These are phyloP conservation scores for Aspergillus unguis DNA, from an alignment of 2,329 filamentous ascomycete species.

Conservation along the genomic window DNA sequence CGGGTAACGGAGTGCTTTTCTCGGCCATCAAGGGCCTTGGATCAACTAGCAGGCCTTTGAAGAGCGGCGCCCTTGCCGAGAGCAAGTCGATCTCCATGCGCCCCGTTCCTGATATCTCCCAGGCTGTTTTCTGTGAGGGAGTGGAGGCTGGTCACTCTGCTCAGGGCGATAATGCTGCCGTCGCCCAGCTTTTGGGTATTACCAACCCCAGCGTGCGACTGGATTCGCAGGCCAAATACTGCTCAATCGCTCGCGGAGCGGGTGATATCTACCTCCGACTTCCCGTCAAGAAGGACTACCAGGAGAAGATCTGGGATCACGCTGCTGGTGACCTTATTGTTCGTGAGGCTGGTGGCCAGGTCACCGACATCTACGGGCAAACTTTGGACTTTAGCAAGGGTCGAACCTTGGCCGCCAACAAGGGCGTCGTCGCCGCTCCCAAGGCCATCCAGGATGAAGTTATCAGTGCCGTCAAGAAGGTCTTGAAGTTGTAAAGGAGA, in stretches of 20 bases:
- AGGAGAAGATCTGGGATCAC: slow-evolving; percentile 99
- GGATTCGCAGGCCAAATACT: slow-evolving; percentile 98
- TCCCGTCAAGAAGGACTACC: slow-evolving; percentile 79
- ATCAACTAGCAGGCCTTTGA: slow-evolving; percentile 76
- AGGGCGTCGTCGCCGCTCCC: slow-evolving; percentile 88
- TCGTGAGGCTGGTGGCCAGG: slow-evolving; percentile 84
- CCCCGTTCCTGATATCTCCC: slow-evolving; percentile 65
- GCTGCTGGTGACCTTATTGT: slow-evolving; percentile 93
- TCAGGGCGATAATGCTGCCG: slow-evolving; percentile 80
- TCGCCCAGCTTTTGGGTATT: slow-evolving; percentile 82
- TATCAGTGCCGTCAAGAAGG: slow-evolving; percentile 75
- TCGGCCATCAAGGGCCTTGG: slow-evolving; percentile 76
- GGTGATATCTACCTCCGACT: slow-evolving; percentile 92
- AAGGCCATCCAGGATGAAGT: slow-evolving; percentile 71
- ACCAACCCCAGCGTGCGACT: slow-evolving; percentile 86
- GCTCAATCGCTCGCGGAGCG: slow-evolving; percentile 86
- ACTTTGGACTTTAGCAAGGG: slow-evolving; percentile 82
- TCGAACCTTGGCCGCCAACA: slow-evolving; percentile 82
- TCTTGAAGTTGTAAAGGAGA: slow-evolving; percentile 55
- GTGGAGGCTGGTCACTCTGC: slow-evolving; percentile 91
- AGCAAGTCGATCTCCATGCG: slow-evolving; percentile 75
- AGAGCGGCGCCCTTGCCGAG: slow-evolving; percentile 37
- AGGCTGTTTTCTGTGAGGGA: slow-evolving; percentile 92
- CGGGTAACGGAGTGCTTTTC: slow-evolving; percentile 82
- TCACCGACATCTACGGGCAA: slow-evolving; percentile 84